phyloP scores from a whole-genome alignment of 1,139 yeast genomes.

The Pichia sp. region DNA sequence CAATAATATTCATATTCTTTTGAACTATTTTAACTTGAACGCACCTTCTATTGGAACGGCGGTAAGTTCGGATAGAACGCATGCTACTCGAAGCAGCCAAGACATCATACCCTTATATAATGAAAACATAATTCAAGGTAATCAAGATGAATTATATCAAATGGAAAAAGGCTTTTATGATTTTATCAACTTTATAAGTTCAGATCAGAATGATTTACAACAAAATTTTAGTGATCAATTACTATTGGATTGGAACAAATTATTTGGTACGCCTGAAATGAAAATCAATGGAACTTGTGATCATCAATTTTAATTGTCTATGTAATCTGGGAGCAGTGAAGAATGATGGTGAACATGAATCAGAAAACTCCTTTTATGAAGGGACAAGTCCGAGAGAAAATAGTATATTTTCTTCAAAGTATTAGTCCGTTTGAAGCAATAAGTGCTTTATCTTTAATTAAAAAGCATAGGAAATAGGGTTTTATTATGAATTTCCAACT shows the following conservation, averaged over 20 bases:
- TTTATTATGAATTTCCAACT: too few relatives aligned
- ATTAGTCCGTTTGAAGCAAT: too few relatives aligned
- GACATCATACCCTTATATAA: too few relatives aligned
- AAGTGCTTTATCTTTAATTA: too few relatives aligned
- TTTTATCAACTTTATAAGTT: slow-evolving; percentile 5
- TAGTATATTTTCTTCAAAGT: too few relatives aligned
- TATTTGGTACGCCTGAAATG: slow-evolving; percentile 1
- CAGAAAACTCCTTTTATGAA: too few relatives aligned
- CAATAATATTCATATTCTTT: neutral
- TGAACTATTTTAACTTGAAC: neutral
- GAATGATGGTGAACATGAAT: too few relatives aligned
- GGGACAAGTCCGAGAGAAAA: too few relatives aligned
- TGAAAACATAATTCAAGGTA: neutral
- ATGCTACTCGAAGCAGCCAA: too few relatives aligned
- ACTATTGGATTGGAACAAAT: slow-evolving; percentile 6
- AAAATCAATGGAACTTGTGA: slow-evolving; percentile 1
- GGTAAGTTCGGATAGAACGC: too few relatives aligned
- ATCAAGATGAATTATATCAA: neutral
- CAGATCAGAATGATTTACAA: slow-evolving; percentile 1
- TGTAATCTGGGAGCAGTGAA: neutral
- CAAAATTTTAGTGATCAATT: slow-evolving; percentile 2
- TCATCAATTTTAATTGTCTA: neutral
- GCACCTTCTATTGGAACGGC: neutral
- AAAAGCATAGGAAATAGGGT: too few relatives aligned
- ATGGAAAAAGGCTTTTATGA: slow-evolving; percentile 1